Evolutionary conservation across 2,329 filamentous ascomycete genomes (phyloP).

Genomic region (Phialophora expanda): DNA sequence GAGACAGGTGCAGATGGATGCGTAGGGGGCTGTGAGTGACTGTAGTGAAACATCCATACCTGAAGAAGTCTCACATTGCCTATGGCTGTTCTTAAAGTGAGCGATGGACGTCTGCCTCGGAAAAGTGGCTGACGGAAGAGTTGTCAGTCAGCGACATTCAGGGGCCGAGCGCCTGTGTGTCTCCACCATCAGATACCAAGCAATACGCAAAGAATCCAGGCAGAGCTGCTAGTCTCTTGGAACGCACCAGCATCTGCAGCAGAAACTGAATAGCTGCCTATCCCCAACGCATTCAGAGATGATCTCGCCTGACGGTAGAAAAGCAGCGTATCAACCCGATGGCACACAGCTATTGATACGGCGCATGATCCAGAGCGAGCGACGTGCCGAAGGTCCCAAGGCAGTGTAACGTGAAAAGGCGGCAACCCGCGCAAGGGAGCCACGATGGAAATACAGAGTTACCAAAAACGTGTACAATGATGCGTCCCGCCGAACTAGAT

Average conservation of each 20-base stretch:
- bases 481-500: too few species aligned
- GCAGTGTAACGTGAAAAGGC: too few species aligned
- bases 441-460: too few species aligned
- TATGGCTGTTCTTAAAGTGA: background rate
- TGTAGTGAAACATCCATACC: background rate
- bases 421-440: too few species aligned
- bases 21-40: background rate
- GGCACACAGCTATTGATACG: too few species aligned
- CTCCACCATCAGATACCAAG: background rate
- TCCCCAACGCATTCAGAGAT: background rate
- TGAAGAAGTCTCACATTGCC: background rate
- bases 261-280: background rate
- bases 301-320: background rate
- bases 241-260: too few species aligned
- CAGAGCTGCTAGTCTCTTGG: background rate
- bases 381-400: too few species aligned
- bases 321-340: too few species aligned
- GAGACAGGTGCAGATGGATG: conserved; percentile 23
- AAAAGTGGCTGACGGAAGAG: background rate
- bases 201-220: background rate
- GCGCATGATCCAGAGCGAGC: too few species aligned
- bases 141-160: background rate
- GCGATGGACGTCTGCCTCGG: background rate
- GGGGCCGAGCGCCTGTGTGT: background rate
- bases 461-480: too few species aligned